Percentiles rank a stretch among this genome's conserved stretches.
Evolutionary conservation across 2,329 filamentous ascomycete species (phyloP).

Genomic region (Fusarium coicis): DNA sequence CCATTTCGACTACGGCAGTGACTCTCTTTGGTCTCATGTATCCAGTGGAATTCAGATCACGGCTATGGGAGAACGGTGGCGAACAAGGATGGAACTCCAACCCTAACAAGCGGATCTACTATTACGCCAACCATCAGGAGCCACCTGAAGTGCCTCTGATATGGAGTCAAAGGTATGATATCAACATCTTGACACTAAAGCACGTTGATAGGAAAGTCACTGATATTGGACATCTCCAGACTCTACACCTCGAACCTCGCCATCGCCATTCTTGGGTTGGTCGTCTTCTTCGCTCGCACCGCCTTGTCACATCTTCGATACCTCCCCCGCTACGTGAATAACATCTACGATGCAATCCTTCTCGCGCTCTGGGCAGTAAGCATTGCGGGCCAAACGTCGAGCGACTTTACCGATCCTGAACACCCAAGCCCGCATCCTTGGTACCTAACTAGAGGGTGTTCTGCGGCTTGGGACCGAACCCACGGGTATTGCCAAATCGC

Average conservation of each 20-base stretch:
- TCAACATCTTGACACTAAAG: accelerated
- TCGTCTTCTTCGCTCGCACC: constrained; percentile 42
- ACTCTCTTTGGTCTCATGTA: constrained; percentile 41
- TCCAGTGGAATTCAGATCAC: constrained; percentile 37
- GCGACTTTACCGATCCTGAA: constrained; percentile 42
- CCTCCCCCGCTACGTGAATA: constrained; percentile 37
- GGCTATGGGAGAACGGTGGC: constrained; percentile 45
- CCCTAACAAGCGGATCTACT: constrained; percentile 45
- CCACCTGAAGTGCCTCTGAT: constrained; percentile 43
- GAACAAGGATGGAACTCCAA: constrained; percentile 47
- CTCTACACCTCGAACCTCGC: constrained; percentile 45
- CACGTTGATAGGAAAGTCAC: background rate
- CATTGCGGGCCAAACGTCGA: constrained; percentile 33
- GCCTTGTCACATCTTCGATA: constrained; percentile 38
- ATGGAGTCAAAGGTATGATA: constrained; percentile 43
- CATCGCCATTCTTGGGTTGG: constrained; percentile 45
- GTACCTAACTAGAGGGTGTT: constrained; percentile 43
- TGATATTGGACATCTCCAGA: constrained; percentile 22
- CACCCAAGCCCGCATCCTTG: constrained; percentile 41
- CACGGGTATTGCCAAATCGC: constrained; percentile 35
- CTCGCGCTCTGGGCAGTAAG: constrained; percentile 43
- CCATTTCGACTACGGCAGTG: constrained; percentile 10
- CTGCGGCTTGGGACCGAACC: constrained; percentile 23
- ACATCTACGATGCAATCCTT: constrained; percentile 47
- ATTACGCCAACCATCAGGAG: constrained; percentile 46